Evolutionary conservation across 1,284 basidiomycete species (phyloP).

Genomic region (Vanrija humicola): DNA sequence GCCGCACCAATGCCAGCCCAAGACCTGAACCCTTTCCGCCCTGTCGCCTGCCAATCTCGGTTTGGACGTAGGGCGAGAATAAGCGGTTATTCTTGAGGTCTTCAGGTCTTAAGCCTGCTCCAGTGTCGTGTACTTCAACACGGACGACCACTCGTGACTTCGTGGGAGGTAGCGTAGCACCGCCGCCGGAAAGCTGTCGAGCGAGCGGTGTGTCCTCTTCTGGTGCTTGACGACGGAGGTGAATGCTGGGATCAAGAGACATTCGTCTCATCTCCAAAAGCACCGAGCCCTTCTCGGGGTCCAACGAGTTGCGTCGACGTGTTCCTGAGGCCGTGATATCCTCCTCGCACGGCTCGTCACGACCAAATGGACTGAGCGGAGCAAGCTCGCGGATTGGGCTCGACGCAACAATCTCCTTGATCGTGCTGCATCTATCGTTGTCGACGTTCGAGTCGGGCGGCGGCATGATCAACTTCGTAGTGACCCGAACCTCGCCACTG

Average conservation of each 20-base stretch:
- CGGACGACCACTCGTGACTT: conserved; percentile 55
- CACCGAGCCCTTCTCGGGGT: conserved; percentile 35
- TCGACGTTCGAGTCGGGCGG: not conserved
- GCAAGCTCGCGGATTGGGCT: too few relatives aligned
- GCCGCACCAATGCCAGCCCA: conserved; percentile 78
- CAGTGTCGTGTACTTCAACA: conserved; percentile 76
- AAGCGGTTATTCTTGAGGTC: conserved; percentile 62
- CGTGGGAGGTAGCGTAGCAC: too few relatives aligned
- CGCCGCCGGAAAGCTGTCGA: too few relatives aligned
- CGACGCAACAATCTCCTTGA: too few relatives aligned
- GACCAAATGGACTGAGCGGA: conserved; percentile 27
- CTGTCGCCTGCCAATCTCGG: conserved; percentile 65
- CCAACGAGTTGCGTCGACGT: not conserved
- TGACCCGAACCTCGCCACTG: conserved; percentile 52
- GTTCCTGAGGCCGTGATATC: conserved; percentile 18
- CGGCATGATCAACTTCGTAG: conserved; percentile 45
- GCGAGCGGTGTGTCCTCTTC: too few relatives aligned
- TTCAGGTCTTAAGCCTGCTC: conserved; percentile 64
- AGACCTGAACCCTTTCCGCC: conserved; percentile 81
- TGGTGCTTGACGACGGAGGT: not conserved
- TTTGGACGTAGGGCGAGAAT: conserved; percentile 49
- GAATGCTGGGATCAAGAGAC: not conserved
- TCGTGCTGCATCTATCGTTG: too few relatives aligned
- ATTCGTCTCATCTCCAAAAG: conserved; percentile 12
- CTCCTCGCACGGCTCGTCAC: conserved; percentile 33